Base-by-base conservation (phyloP, 2,329 filamentous ascomycete genomes). In the Chrysoporthe austroafricana region DNA sequence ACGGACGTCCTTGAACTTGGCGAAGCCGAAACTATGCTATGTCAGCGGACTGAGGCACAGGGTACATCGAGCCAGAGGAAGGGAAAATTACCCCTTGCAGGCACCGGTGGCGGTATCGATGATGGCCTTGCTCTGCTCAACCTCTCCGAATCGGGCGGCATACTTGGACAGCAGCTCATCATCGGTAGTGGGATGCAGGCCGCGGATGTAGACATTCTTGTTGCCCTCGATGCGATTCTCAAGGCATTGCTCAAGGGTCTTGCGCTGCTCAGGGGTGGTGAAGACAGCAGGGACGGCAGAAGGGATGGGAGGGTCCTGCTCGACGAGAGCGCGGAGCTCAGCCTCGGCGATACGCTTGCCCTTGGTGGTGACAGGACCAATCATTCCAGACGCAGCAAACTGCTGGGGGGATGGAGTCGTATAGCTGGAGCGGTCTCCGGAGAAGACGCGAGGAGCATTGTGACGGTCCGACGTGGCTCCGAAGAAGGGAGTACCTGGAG, bases 81-180 rank as follows among this genome's bases (percentile, higher is more conserved):
- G 59, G 14, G 9, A 57, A 14, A 81, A 86, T 75, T 82, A 97
- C 96, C 96, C 96, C 82, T 99, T 99, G 88, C 96, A 99, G 71
- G 94, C 90, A 69, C 94, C 93, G 61, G 93, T 97, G 73, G 91
- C 90, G 63, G 94, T 91, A 81, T 99, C 96, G 75, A 99, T 97
- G 81, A 99, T 99, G 16, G 96, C 96, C 85, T 99, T 99, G 76
- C 94, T 97, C 72, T 94, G 97, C 81, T 97, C 93, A 67, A 99
- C 96, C 69, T 91, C 90, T 54, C 96, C 96, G 76, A 98, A 99
- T 62, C 95, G 92, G 73, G 88, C 85, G 56, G 95, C 91, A 81
- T 96, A 98, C 56, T 85, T 85, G 73, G 91, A 87, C 21, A 99
- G 84, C 76, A 96, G 90, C 62, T 96, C 92, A 75, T 99, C 96